Evolutionary conservation across 495 filamentous ascomycete genomes (phyloP), one percentile per base, ranked within the genome.

Genomic region (Penicillium angulare): DNA sequence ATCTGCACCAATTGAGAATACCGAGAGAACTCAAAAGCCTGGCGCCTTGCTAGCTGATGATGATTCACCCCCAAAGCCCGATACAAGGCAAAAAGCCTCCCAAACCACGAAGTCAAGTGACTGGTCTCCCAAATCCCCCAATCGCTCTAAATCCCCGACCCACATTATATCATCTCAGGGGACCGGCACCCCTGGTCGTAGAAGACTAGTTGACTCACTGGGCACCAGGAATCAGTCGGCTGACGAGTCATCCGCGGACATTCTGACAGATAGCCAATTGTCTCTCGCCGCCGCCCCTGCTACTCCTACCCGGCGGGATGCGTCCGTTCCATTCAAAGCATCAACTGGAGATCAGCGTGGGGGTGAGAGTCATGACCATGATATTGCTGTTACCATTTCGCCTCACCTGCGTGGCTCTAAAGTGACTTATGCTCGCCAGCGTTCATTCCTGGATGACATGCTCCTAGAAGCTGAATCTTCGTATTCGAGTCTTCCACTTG

Each of bases 391-490:
- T 24, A 26, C 59, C 9, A 29, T 38, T 6, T 59, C 64, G 22
- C 53, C 66, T 3, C 59, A 56, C 42, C 42, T 66, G 13, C 56
- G 49, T 43, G 66, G 76, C 17, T 69, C 73, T 5, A 79, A 68
- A 44, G 67, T 83, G 26, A 87, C 84, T 7, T 87, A 87, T 67
- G 79, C 80, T n/a, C 75, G 74, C 21, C 78, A 82, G 52, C 74
- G 84, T 23, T 81, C 82, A 18, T 84, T 83, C 38, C 60, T 86
- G 13, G 72, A 77, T 57, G 81, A 85, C 34, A 32, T 63, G 38
- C 22, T 38, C 27, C 36, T 57, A 43, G 33, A 43, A 39, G 56
- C 39, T 34, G 55, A 46, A 23, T 18, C 41, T 47, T 49, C 49
- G 10, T 34, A 40, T 9, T 20, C 39, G 7, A 45, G 46, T 26